phyloP scores from a whole-genome alignment of 2,329 filamentous ascomycete species.

The Lachnellula hyalina region DNA sequence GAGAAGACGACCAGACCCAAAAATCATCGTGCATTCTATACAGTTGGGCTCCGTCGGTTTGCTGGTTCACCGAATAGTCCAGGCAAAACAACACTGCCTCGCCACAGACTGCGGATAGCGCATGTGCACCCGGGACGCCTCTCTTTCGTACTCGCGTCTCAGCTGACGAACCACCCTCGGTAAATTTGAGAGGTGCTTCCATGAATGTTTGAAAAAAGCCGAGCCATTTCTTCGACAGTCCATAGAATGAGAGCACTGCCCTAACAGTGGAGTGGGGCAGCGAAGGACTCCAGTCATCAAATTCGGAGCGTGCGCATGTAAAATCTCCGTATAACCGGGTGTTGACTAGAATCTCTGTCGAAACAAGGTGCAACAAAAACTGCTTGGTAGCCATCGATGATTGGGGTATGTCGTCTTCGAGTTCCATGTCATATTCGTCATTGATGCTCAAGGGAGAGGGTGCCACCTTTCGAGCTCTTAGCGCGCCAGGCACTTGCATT shows the following conservation, averaged over 20 bases:
- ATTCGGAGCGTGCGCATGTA: constrained; percentile 52
- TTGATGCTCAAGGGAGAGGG: neutral
- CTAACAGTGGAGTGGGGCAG: constrained; percentile 57
- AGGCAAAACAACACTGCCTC: constrained; percentile 59
- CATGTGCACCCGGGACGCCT: constrained; percentile 55
- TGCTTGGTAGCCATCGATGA: constrained; percentile 47
- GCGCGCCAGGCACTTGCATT: constrained; percentile 32
- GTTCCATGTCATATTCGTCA: constrained; percentile 14
- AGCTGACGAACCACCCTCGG: constrained; percentile 42
- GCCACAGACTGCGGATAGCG: constrained; percentile 53
- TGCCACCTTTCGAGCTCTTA: constrained; percentile 58
- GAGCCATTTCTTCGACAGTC: constrained; percentile 51
- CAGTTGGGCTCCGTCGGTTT: constrained; percentile 46
- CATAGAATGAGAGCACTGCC: constrained; percentile 52
- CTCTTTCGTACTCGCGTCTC: constrained; percentile 43
- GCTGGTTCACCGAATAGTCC: constrained; percentile 59
- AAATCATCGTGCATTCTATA: constrained; percentile 62
- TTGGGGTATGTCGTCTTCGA: constrained; percentile 8
- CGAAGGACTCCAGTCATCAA: constrained; percentile 51
- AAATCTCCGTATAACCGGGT: constrained; percentile 45
- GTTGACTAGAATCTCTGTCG: constrained; percentile 50
- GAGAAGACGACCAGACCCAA: constrained; percentile 57
- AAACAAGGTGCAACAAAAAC: constrained; percentile 49
- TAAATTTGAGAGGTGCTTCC: constrained; percentile 54
- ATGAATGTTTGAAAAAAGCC: constrained; percentile 56